Base-by-base conservation (phyloP, 805 yeast genomes). In the Schwanniomyces pseudopolymorphus region DNA sequence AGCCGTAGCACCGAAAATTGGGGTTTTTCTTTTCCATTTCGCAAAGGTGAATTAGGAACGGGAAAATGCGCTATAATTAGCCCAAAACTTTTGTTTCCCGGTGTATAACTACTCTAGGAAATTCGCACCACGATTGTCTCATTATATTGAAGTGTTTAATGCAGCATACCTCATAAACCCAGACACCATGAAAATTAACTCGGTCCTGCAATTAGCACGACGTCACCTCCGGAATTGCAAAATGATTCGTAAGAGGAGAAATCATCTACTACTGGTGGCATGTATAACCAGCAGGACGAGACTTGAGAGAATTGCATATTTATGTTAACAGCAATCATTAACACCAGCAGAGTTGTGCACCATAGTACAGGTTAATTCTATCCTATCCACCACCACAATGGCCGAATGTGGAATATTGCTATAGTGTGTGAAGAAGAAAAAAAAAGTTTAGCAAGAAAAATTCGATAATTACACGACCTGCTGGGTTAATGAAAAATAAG, bases 401-500 rank as follows among this genome's bases (percentile, higher is more conserved):
- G n/a, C n/a, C n/a, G n/a, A n/a, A n/a, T n/a, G n/a, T n/a, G n/a
- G 9, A 14, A n/a, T 6, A 4, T 31, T 16, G 16, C 19, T 31
- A 5, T 5, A 9, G 19, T 31, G 33, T 14, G n/a, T n/a, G n/a
- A n/a, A n/a, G n/a, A n/a, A n/a, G n/a, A n/a, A n/a, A n/a, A n/a
- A n/a, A n/a, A n/a, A n/a, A n/a, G n/a, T n/a, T n/a, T n/a, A n/a
- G n/a, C n/a, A n/a, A n/a, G n/a, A n/a, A 13, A 27, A 11, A 7
- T 11, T 27, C 33, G 35, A 20, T 31, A 7, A 2, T 5, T 20
- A 21, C 43, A 31, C 38, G n/a, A 31, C 17, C 35, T 21, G 41
- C 39, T 26, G 33, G 33, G 19, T 24, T 4, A 33, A 28, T 33
- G 25, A 40, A 24, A 39, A 42, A 39, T 37, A 31, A 25, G 21